Base-by-base conservation (phyloP, 176 grass and related monocot species). In the Calamus simplicifolius region DNA sequence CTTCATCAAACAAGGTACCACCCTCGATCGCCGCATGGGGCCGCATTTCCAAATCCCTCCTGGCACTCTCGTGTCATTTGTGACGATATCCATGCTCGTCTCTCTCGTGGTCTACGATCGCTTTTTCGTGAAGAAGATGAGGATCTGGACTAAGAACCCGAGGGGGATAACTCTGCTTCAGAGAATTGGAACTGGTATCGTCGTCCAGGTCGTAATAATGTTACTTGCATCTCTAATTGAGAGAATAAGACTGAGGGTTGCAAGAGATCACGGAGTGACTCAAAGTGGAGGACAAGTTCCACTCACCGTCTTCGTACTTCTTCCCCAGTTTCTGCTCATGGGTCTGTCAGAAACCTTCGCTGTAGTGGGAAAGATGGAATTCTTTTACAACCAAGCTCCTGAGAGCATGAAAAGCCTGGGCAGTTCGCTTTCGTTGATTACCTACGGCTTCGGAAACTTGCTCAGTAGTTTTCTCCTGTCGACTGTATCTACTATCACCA, bases 1-100 rank as follows among this genome's bases (percentile, higher is more conserved):
- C 51, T 67, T 67, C 64, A 27, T 67, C 26, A 67, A 67, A 51
- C 64, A 67, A 19, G 50, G 50, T 51, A 54, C 64, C 25, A 54
- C 64, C 7, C 51, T 67, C 3, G 26, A 67, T n/a, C 25, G 64
- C 0, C 51, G 5, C 6, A 29, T 67, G 6, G 25, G 64, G 6
- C 5, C 5, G 8, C 17, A 54, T 28, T 54, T 67, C 51, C 64
- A 54, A 14, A 35, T 67, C 26, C 64, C 64, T 18, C 50, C 51
- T 16, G 26, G 50, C 1, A 54, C 27, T 27, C 51, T 67, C 6
- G 15, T 17, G 14, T 13, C 64, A 4, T 67, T 54, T 26, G n/a
- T 31, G 17, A 67, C 51, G 2, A 3, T 67, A 4, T 19, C 51
- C 27, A 55, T 67, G 64, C 50, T 67, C 21, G 27, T 35, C 3